phyloP scores from a whole-genome alignment of 495 filamentous ascomycete genomes.

The Friedmanniomyces simplex region DNA sequence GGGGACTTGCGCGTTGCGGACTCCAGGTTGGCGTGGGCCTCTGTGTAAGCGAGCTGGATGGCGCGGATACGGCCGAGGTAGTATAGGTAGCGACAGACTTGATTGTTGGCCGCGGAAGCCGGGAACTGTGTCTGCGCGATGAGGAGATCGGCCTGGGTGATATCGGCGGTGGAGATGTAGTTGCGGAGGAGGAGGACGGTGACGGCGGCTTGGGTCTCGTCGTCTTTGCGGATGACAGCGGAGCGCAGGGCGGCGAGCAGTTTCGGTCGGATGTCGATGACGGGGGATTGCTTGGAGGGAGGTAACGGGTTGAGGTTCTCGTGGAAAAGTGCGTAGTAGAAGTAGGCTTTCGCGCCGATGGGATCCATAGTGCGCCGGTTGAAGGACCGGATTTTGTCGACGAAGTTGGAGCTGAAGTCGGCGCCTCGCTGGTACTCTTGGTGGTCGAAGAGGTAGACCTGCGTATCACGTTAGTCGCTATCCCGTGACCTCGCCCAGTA shows the following conservation, averaged over 20 bases:
- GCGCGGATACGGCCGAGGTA: constrained; percentile 93
- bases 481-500: background rate
- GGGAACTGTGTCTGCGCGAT: constrained; percentile 94
- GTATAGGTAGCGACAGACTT: constrained; percentile 92
- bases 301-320: constrained; percentile 79
- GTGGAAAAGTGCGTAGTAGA: constrained; percentile 90
- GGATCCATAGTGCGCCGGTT: constrained; percentile 93
- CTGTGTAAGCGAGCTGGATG: constrained; percentile 90
- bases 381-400: constrained; percentile 71
- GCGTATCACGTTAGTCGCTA: constrained; percentile 31
- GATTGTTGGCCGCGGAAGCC: constrained; percentile 85
- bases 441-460: constrained; percentile 81
- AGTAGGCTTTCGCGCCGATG: constrained; percentile 89
- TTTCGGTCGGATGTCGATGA: constrained; percentile 74
- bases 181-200: constrained; percentile 91
- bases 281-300: constrained; percentile 72
- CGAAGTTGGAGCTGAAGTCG: constrained; percentile 69
- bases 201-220: constrained; percentile 89
- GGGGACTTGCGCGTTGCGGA: constrained; percentile 91
- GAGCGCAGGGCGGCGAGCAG: constrained; percentile 84
- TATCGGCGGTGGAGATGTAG: constrained; percentile 92
- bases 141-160: constrained; percentile 89
- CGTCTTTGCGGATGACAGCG: constrained; percentile 87
- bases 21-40: constrained; percentile 88
- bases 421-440: constrained; percentile 69